Evolutionary conservation across 108 stramenopile species (phyloP).

Genomic region (Fragilariopsis cylindrus): DNA sequence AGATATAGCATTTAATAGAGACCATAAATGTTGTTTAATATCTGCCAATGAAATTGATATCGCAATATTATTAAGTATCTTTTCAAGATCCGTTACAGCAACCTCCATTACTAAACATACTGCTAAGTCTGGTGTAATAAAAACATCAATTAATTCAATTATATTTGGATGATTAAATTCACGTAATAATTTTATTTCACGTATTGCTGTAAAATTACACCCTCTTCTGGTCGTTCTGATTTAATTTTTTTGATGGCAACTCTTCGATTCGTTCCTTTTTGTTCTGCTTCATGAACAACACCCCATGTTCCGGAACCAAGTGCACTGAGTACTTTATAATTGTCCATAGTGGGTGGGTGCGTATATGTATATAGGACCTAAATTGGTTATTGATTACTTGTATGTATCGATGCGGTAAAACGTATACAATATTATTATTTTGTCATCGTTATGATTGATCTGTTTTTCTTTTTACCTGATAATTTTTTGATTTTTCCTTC

Average conservation of each 20-base stretch:
- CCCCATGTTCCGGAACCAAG: constrained; percentile 94
- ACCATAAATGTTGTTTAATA: constrained; percentile 77
- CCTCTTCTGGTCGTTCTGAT: constrained; percentile 82
- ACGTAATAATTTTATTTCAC: constrained; percentile 93
- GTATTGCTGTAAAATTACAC: constrained; percentile 92
- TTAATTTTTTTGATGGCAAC: constrained; percentile 95
- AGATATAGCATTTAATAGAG: constrained; percentile 70
- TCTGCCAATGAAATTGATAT: constrained; percentile 83
- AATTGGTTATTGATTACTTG: no score
- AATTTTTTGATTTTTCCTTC: no score
- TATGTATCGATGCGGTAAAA: no score
- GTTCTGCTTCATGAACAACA: constrained; percentile 88
- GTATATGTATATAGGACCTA: no score
- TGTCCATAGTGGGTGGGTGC: constrained; percentile 57
- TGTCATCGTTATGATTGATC: no score
- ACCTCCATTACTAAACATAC: constrained; percentile 91
- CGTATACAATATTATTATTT: no score
- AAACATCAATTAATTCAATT: constrained; percentile 88
- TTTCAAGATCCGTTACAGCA: constrained; percentile 89
- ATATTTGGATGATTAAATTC: constrained; percentile 94
- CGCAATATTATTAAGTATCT: constrained; percentile 79
- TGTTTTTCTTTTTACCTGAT: no score
- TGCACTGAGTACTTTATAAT: constrained; percentile 79
- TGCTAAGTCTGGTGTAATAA: constrained; percentile 82
- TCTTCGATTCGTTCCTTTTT: constrained; percentile 77